These are phyloP conservation scores for Debaryomyces psychrophilus DNA, from an alignment of 1,139 yeast genomes.

Conservation along the genomic window DNA sequence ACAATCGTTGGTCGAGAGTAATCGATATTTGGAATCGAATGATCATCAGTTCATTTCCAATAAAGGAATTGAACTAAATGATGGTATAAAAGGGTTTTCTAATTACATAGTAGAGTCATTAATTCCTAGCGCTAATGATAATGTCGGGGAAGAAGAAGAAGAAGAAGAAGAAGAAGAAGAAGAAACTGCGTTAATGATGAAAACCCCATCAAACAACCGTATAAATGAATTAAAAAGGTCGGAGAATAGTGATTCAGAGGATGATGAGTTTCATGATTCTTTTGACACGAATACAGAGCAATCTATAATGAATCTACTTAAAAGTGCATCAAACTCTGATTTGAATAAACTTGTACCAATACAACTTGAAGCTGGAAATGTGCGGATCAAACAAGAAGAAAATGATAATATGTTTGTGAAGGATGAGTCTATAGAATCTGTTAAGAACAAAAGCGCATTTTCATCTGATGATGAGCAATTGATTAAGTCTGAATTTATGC, in stretches of 20 bases:
- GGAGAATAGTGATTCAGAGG: constrained; percentile 19
- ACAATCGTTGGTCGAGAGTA: constrained; percentile 43
- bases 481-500: not conserved
- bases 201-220: constrained; percentile 3
- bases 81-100: constrained; percentile 50
- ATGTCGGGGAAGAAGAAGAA: constrained; percentile 12
- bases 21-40: constrained; percentile 35
- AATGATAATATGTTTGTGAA: not conserved
- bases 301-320: constrained; percentile 45
- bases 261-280: constrained; percentile 35
- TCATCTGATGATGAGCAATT: not conserved
- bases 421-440: not conserved
- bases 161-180: constrained; percentile 15
- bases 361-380: not conserved
- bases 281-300: constrained; percentile 48
- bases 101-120: constrained; percentile 42
- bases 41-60: constrained; percentile 24
- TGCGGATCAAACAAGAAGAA: not conserved
- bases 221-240: constrained; percentile 2
- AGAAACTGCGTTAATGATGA: constrained; percentile 13
- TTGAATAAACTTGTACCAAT: not conserved
- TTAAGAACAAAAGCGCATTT: not conserved
- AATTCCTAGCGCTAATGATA: constrained; percentile 25
- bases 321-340: constrained; percentile 18
- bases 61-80: constrained; percentile 42